Percentiles rank a stretch among this genome's conserved stretches.
phyloP scores from a whole-genome alignment of 345 rosid species.

The Populus deltoides region DNA sequence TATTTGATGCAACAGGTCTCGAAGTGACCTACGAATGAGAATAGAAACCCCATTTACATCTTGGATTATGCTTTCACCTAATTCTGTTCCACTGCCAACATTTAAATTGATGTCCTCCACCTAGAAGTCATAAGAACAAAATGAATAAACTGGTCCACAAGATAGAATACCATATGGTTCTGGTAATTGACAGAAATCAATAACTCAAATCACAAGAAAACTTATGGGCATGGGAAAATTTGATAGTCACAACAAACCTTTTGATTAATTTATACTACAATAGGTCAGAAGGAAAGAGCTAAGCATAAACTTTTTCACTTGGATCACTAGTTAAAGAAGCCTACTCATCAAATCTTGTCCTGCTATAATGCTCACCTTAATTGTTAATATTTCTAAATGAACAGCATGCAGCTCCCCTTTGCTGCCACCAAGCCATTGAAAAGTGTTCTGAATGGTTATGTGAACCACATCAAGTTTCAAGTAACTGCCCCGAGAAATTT shows the following conservation, averaged over 20 bases:
- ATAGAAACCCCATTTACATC: conserved; percentile 90
- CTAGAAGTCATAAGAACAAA: conserved; percentile 30
- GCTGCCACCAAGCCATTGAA: conserved; percentile 77
- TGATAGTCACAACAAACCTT: neutral
- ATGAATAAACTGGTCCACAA: neutral
- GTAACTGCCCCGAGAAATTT: conserved; percentile 52
- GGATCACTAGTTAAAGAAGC: conserved; percentile 2
- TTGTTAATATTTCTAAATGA: conserved; percentile 74
- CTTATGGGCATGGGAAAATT: neutral
- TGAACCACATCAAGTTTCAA: conserved; percentile 95
- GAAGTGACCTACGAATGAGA: conserved; percentile 70
- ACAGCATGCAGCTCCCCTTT: conserved; percentile 76
- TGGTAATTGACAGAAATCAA: neutral
- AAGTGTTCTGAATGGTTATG: conserved; percentile 77
- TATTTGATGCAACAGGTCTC: conserved; percentile 82
- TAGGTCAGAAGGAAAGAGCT: neutral
- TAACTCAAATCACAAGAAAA: neutral
- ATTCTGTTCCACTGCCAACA: conserved; percentile 68
- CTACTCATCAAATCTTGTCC: neutral
- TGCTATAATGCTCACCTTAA: conserved; percentile 59
- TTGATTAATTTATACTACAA: neutral
- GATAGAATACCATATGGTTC: neutral
- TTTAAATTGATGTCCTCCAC: conserved; percentile 92
- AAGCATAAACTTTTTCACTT: neutral
- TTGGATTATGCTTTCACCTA: conserved; percentile 90